Percentiles rank a stretch among this genome's conserved stretches.
Evolutionary conservation across 2,329 filamentous ascomycete genomes (phyloP).

Genomic region (Pyricularia sp.): DNA sequence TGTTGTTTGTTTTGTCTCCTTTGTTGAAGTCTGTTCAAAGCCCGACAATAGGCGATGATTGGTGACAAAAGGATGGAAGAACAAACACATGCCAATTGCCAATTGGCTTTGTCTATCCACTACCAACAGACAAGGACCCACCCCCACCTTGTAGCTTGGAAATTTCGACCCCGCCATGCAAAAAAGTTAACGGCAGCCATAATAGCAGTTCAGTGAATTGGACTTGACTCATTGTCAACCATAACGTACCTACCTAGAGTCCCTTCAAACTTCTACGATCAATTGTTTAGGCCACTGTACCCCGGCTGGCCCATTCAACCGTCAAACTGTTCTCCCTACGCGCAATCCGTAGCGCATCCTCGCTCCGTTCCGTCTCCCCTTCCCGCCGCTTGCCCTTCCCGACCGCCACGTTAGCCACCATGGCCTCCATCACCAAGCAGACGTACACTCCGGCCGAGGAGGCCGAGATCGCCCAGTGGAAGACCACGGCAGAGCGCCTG

Average conservation of each 20-base stretch:
- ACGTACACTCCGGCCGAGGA: constrained; percentile 70
- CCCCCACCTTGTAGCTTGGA: not conserved
- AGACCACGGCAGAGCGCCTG: constrained; percentile 62
- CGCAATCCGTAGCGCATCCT: constrained; percentile 11
- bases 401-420: constrained; percentile 31
- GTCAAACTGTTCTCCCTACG: constrained; percentile 34
- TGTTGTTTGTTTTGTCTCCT: not conserved
- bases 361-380: constrained; percentile 18
- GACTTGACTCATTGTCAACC: not conserved
- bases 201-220: not conserved
- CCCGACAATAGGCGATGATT: not conserved
- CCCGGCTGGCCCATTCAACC: not conserved
- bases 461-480: constrained; percentile 81
- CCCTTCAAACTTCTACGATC: not conserved
- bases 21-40: not conserved
- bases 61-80: not conserved
- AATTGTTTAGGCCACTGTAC: not conserved
- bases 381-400: constrained; percentile 10
- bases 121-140: not conserved
- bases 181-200: not conserved
- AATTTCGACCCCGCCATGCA: not conserved
- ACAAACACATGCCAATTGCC: not conserved
- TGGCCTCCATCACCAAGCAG: constrained; percentile 46
- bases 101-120: not conserved
- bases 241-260: not conserved